These are phyloP conservation scores for Phytophthora niederhauseri DNA, from an alignment of 352 stramenopile genomes.

Conservation along the genomic window DNA sequence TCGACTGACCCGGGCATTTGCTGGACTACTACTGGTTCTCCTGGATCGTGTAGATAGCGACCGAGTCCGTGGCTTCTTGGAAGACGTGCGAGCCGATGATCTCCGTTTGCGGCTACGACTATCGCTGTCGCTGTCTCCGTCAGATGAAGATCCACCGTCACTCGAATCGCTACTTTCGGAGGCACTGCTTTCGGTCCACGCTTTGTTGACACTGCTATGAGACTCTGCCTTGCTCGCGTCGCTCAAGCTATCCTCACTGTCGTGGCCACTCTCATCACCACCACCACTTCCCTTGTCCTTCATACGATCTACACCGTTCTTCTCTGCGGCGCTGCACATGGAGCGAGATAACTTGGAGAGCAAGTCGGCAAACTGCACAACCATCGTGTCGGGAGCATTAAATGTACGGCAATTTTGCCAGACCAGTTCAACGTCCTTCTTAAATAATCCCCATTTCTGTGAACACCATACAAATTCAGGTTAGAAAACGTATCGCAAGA, in stretches of 20 bases:
- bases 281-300: conserved; percentile 27
- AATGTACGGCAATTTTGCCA: conserved; percentile 88
- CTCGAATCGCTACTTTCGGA: conserved; percentile 70
- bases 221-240: conserved; percentile 56
- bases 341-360: conserved; percentile 67
- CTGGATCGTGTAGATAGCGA: conserved; percentile 29
- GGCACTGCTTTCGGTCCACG: conserved; percentile 65
- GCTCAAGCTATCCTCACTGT: conserved; percentile 52
- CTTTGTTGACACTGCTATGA: conserved; percentile 58
- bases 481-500: conserved; percentile 10
- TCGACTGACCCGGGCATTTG: conserved; percentile 19
- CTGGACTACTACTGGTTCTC: conserved; percentile 7
- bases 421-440: conserved; percentile 76
- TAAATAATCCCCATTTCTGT: conserved; percentile 82
- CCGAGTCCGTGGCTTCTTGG: conserved; percentile 24
- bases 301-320: conserved; percentile 57
- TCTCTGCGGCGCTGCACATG: conserved; percentile 67
- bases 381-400: conserved; percentile 76
- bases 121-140: conserved; percentile 51
- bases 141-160: conserved; percentile 44
- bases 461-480: conserved; percentile 17
- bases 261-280: conserved; percentile 22
- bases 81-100: conserved; percentile 20
- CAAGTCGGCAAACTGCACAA: conserved; percentile 78
- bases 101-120: conserved; percentile 29